Conservation (phyloP, 306 rosid genomes). For the Acacia melanoxylon region DNA sequence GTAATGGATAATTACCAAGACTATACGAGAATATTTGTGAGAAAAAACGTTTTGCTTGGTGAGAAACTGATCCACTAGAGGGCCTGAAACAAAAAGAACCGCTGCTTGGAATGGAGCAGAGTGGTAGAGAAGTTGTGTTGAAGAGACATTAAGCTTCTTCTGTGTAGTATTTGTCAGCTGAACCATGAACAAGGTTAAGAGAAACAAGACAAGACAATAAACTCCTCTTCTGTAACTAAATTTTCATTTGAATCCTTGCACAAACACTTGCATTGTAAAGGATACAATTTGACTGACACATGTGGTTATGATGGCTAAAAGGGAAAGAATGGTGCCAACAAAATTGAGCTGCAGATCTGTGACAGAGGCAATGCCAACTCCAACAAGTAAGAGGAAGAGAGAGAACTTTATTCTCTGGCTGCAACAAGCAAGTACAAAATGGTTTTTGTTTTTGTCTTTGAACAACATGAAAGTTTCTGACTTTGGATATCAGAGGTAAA, state of each 20-base stretch:
- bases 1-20: constrained; percentile 45
- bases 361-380: constrained; percentile 95
- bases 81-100: constrained; percentile 93
- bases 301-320: constrained; percentile 88
- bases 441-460: not conserved
- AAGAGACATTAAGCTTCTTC: constrained; percentile 89
- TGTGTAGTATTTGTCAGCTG: constrained; percentile 98
- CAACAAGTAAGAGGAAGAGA: constrained; percentile 71
- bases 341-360: constrained; percentile 97
- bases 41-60: constrained; percentile 86
- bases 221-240: not conserved
- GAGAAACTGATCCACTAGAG: constrained; percentile 79
- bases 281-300: constrained; percentile 98
- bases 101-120: constrained; percentile 99
- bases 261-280: constrained; percentile 25
- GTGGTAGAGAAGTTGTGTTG: constrained; percentile 92
- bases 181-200: constrained; percentile 57
- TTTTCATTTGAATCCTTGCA: not conserved
- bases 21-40: constrained; percentile 72
- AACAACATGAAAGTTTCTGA: not conserved
- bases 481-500: not conserved
- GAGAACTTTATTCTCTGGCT: constrained; percentile 82
- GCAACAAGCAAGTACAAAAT: constrained; percentile 34
- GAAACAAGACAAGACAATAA: constrained; percentile 20
- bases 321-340: constrained; percentile 76